phyloP scores from a whole-genome alignment of 768 basidiomycete genomes.

The Calocybe cyanea region DNA sequence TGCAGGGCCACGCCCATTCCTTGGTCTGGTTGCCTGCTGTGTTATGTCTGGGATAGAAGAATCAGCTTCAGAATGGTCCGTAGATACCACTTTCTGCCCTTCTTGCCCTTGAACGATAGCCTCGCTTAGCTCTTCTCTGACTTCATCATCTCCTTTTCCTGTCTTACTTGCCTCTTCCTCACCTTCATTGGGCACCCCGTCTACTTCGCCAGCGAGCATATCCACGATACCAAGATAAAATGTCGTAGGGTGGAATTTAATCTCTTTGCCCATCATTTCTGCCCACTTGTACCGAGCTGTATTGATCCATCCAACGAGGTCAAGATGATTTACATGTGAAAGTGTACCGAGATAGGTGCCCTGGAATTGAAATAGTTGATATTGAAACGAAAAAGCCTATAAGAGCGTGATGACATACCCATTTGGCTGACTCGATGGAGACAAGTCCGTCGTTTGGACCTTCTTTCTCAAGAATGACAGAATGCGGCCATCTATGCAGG shows the following conservation, averaged over 20 bases:
- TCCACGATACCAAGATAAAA: conserved; percentile 87
- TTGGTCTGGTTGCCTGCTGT: no score
- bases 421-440: conserved; percentile 79
- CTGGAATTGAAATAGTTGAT: conserved; percentile 28
- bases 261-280: conserved; percentile 82
- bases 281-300: conserved; percentile 86
- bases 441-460: conserved; percentile 96
- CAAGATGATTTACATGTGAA: conserved; percentile 85
- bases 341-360: conserved; percentile 96
- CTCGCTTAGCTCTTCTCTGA: conserved; percentile 13
- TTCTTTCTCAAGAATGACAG: conserved; percentile 79
- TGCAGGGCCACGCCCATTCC: neutral
- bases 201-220: conserved; percentile 73
- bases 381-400: neutral
- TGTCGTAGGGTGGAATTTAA: conserved; percentile 87
- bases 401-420: conserved; percentile 42
- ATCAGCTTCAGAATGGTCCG: no score
- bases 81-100: no score
- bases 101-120: conserved; percentile 2
- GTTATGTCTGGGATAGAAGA: no score
- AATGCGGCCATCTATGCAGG: conserved; percentile 60
- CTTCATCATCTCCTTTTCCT: conserved; percentile 10
- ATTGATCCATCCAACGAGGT: conserved; percentile 93
- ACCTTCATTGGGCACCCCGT: conserved; percentile 38
- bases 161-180: neutral